Conservation (phyloP, 805 yeast genomes). For the Candida peoriensis region DNA sequence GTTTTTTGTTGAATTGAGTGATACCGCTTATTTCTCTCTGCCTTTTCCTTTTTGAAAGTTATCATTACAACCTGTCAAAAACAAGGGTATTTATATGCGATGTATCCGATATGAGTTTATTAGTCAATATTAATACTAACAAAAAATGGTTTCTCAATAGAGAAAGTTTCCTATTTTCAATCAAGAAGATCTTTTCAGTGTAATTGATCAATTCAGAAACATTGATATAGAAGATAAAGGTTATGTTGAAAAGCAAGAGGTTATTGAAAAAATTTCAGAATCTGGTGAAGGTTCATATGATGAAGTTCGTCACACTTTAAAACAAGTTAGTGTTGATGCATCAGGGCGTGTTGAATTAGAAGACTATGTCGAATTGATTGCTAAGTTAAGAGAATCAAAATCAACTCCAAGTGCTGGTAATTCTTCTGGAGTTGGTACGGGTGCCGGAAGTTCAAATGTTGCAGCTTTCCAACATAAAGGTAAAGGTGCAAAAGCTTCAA, state of each 20-base stretch:
- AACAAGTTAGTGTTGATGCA: slow-evolving; percentile 88
- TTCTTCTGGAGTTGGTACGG: slow-evolving; percentile 26
- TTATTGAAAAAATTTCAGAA: slow-evolving; percentile 75
- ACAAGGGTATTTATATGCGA: background rate
- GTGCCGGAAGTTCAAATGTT: slow-evolving; percentile 21
- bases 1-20: too few species aligned
- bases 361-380: slow-evolving; percentile 81
- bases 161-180: slow-evolving; percentile 81
- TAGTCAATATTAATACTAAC: slow-evolving; percentile 7
- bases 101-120: slow-evolving; percentile 1
- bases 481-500: slow-evolving; percentile 60
- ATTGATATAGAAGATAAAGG: slow-evolving; percentile 92
- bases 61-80: too few species aligned
- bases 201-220: slow-evolving; percentile 81
- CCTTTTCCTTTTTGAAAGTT: too few species aligned
- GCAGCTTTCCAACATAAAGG: slow-evolving; percentile 43
- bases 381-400: slow-evolving; percentile 63
- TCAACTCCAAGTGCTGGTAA: slow-evolving; percentile 28
- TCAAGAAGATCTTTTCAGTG: slow-evolving; percentile 79
- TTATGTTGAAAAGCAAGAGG: slow-evolving; percentile 87
- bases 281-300: slow-evolving; percentile 83
- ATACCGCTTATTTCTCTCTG: too few species aligned
- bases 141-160: too few species aligned
- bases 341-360: slow-evolving; percentile 96
- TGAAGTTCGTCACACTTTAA: slow-evolving; percentile 88